A percentile compares a stretch with the other conserved stretches of the same genome.
These are phyloP conservation scores for Isabelozyma heimii DNA, from an alignment of 805 yeast species.

Conservation along the genomic window DNA sequence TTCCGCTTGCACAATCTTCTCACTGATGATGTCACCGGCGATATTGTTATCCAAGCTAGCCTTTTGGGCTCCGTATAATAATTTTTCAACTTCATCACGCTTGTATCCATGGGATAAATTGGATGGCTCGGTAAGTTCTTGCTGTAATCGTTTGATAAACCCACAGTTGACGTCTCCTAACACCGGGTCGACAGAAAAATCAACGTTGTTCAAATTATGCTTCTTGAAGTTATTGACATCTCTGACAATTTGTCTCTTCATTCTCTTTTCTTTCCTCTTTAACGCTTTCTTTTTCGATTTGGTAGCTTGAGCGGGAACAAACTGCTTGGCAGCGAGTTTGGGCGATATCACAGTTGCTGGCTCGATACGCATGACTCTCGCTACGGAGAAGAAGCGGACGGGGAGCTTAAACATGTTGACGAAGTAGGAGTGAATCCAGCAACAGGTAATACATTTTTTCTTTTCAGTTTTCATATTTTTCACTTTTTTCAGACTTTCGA, in stretches of 20 bases:
- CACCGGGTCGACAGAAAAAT: constrained; percentile 70
- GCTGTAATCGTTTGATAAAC: constrained; percentile 64
- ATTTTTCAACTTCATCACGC: constrained; percentile 66
- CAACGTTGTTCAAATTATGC: constrained; percentile 27
- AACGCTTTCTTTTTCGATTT: constrained; percentile 30
- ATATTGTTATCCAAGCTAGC: constrained; percentile 43
- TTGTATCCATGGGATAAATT: constrained; percentile 60
- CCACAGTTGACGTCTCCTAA: constrained; percentile 67
- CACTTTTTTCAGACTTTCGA: neutral
- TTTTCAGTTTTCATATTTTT: neutral
- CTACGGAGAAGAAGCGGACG: constrained; percentile 15
- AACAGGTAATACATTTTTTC: no score
- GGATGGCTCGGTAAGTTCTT: constrained; percentile 64
- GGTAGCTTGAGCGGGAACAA: constrained; percentile 28
- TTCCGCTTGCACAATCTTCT: constrained; percentile 30
- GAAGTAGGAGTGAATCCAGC: no score
- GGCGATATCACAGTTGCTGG: constrained; percentile 15
- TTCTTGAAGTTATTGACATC: constrained; percentile 41
- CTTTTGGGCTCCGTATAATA: constrained; percentile 74
- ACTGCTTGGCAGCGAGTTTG: constrained; percentile 35
- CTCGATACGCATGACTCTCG: constrained; percentile 8
- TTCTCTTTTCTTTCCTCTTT: constrained; percentile 36
- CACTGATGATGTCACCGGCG: constrained; percentile 22
- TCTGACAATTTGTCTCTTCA: constrained; percentile 39
- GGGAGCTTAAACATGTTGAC: constrained; percentile 3